Evolutionary conservation across 1,284 basidiomycete species (phyloP), one percentile per base, ranked within the genome.

Genomic region (Schizopora paradoxa): DNA sequence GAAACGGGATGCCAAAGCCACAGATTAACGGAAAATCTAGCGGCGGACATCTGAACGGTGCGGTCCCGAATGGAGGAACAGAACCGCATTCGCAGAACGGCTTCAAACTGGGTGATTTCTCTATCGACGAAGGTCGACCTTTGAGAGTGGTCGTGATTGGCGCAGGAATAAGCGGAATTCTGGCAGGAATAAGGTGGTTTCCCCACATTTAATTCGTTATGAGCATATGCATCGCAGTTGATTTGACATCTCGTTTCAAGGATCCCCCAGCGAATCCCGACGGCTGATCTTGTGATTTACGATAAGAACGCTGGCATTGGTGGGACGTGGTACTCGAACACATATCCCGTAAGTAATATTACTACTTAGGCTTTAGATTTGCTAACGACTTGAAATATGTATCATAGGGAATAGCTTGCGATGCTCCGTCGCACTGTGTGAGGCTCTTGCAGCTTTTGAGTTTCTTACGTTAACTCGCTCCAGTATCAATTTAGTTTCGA

Each of bases 401-500:
- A 26, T 33, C 26, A 31, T 51, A 69, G 69, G 77, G 78, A 36
- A 52, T 81, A 3, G 68, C 71, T 14, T 80, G 77, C 53, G 77
- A 80, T 55, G 70, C 77, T 25, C 76, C 77, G 8, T 68, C 76
- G 5, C 76, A 77, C 48, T 66, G 64, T 42, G 73, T 76, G 56
- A 48, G 70, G 57, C 4, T 16, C 18, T 8, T 5, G 16, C n/a
- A 27, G 21, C 11, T 19, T 22, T 33, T 26, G n/a, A n/a, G n/a
- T n/a, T 5, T 29, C 23, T 16, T 23, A 29, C 23, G 10, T 27
- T 37, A 36, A 33, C 32, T 5, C 18, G 19, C 40, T 39, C 45
- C 53, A 82, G 76, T 82, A 81, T 56, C 77, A 78, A 58, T 63
- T 74, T 13, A 74, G 74, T 0, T 82, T 81, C 43, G 74, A 75